Base-by-base conservation (phyloP, 2,329 filamentous ascomycete species). In the Cladophialophora chaetospira region DNA sequence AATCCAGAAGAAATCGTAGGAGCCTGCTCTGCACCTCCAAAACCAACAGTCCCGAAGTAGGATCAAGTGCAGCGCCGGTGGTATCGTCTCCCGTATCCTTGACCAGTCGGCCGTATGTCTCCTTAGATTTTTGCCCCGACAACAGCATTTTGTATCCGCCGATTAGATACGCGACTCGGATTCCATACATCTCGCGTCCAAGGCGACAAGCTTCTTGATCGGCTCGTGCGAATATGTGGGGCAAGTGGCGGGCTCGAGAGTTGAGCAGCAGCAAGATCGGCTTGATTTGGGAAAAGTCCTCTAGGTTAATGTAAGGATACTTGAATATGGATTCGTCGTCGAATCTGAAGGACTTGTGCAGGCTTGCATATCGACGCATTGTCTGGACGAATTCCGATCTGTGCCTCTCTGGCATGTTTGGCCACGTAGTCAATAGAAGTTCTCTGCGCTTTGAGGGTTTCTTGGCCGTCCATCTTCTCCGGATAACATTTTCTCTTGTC, bases 301-400 rank as follows among this genome's bases (percentile, higher is more conserved):
- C 79, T 36, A 80, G 71, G 60, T 86, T 86, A 65, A 86, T 77
- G 42, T 79, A 73, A 0, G 82, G 82, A 73, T 76, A 83, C 35
- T 81, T 66, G 57, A 70, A 82, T 5, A 68, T 23, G 11, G 15
- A 23, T 5, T 8, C 25, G n/a, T n/a, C n/a, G n/a, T n/a, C n/a
- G n/a, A n/a, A n/a, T n/a, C n/a, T n/a, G n/a, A n/a, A n/a, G n/a
- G n/a, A n/a, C n/a, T n/a, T n/a, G n/a, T 54, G 29, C 29, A 33
- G 13, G 13, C 8, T 6, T 13, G 29, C 29, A 33, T 13, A 8
- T 33, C 8, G 8, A 33, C 13, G 6, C 6, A 33, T 33, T 13
- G 2, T 42, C 51, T 44, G 33, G 29, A 42, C 25, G 2, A 17
- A 10, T 31, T 3, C 26, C 5, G n/a, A 5, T 0, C 79, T 77